These are phyloP conservation scores for Trichoderma breve DNA, from an alignment of 2,329 filamentous ascomycete genomes.

Conservation along the genomic window DNA sequence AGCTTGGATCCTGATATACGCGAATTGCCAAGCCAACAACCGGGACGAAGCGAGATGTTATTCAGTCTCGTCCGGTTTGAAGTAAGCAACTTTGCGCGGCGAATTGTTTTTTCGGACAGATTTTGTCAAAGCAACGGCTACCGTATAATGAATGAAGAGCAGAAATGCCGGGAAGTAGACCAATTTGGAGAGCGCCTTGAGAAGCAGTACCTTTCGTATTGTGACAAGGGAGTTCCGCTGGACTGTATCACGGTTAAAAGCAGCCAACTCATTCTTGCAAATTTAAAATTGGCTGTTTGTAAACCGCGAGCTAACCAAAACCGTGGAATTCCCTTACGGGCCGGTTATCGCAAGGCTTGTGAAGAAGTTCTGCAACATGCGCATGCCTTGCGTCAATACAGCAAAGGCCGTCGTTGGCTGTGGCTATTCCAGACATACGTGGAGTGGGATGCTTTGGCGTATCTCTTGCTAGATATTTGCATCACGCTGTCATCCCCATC, in stretches of 20 bases:
- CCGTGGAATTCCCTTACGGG: constrained; percentile 32
- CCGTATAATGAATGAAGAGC: not conserved
- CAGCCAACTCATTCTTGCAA: not conserved
- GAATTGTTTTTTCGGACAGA: constrained; percentile 16
- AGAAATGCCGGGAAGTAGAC: not conserved
- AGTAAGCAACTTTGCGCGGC: constrained; percentile 9
- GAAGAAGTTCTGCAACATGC: constrained; percentile 17
- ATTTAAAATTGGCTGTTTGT: not conserved
- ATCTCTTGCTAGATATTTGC: constrained; percentile 59
- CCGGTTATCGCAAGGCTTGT: not conserved
- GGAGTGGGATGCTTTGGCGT: constrained; percentile 64
- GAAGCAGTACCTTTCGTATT: constrained; percentile 4
- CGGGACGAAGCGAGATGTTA: constrained; percentile 20
- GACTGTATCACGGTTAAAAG: not conserved
- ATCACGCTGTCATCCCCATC: constrained; percentile 13
- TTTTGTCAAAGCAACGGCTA: constrained; percentile 9
- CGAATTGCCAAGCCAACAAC: not conserved
- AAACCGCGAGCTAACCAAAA: constrained; percentile 46
- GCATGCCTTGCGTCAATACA: constrained; percentile 8
- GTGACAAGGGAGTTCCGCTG: not conserved
- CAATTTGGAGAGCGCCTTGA: not conserved
- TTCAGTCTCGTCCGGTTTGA: constrained; percentile 23
- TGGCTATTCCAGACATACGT: constrained; percentile 65
- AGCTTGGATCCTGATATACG: not conserved
- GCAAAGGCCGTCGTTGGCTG: constrained; percentile 50